Percentiles rank a stretch among this genome's conserved stretches.
These are phyloP conservation scores for Thielaviopsis musarum DNA, from an alignment of 2,329 filamentous ascomycete species.

Conservation along the genomic window DNA sequence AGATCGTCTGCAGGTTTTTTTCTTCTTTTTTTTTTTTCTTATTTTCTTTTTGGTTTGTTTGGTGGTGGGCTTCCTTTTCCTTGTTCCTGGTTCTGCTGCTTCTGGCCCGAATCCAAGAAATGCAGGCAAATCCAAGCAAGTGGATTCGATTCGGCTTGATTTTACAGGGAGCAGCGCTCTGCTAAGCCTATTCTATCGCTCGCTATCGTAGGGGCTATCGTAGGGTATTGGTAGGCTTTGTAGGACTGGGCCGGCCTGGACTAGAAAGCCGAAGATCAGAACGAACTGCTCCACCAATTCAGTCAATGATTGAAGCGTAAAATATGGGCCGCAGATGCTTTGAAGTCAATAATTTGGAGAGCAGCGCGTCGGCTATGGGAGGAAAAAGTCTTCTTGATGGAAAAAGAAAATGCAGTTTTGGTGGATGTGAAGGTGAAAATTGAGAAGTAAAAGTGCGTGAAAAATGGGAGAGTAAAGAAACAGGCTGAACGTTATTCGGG, in stretches of 20 bases:
- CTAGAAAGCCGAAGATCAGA: no score
- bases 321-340: neutral
- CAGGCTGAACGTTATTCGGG: no score
- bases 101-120: neutral
- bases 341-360: neutral
- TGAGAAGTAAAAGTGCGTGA: no score
- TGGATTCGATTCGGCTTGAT: neutral
- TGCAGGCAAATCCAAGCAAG: neutral
- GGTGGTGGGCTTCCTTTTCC: neutral
- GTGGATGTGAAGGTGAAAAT: neutral
- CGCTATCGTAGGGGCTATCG: neutral
- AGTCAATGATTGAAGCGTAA: neutral
- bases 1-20: neutral
- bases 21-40: neutral
- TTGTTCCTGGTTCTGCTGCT: neutral
- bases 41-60: neutral
- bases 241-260: neutral
- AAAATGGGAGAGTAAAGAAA: no score
- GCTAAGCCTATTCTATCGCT: neutral
- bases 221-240: neutral
- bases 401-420: neutral
- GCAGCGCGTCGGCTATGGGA: neutral
- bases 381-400: no score
- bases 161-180: neutral
- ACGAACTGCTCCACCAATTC: no score